Base-by-base conservation (phyloP, 1,139 yeast genomes). In the Zygosaccharomyces sapae region DNA sequence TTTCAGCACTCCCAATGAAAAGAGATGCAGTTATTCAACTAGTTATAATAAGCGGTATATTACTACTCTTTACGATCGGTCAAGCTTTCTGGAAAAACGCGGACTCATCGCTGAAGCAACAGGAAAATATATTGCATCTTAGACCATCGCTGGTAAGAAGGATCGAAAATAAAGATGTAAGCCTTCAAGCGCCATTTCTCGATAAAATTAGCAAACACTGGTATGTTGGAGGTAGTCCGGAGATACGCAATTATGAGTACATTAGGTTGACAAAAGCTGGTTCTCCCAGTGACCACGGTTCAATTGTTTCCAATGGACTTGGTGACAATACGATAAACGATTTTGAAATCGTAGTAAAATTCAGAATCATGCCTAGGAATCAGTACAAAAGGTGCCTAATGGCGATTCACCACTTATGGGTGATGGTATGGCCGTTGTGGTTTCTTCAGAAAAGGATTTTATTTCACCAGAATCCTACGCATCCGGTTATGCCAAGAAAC, bases 371-470 rank as follows among this genome's bases (percentile, higher is more conserved):
- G 53, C 83, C 86, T 7, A 64, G 66, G 16, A 68, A 73, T 13
- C 19, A 24, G 18, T 67, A 64, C n/a, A 70, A 71, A 57, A 65
- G 18, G 60, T 65, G 5, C 66, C 85, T 41, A 77, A 78, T 49
- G 95, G 90, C 18, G 96, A 87, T 63, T 96, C 95, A 4, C 71
- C 87, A 74, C 95, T 88, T 0, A 61, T 87, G 86, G 95, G 18
- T 83, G 96, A 74, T 56, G 83, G 74, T 59, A 77, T 61, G 61
- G 81, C 65, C 66, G 72, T 63, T 50, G 76, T 61, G 72, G 86
- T 67, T 71, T 79, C 61, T 59, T 73, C 54, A 49, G 65, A 52
- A 47, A 58, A 50, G 67, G 69, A 16, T 40, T 52, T 49, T 40
- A 44, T 60, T 18, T 49, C 51, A 27, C 53, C 49, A 27, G 58